These are phyloP conservation scores for Fusarium foetens DNA, from an alignment of 2,329 filamentous ascomycete species.

Conservation along the genomic window DNA sequence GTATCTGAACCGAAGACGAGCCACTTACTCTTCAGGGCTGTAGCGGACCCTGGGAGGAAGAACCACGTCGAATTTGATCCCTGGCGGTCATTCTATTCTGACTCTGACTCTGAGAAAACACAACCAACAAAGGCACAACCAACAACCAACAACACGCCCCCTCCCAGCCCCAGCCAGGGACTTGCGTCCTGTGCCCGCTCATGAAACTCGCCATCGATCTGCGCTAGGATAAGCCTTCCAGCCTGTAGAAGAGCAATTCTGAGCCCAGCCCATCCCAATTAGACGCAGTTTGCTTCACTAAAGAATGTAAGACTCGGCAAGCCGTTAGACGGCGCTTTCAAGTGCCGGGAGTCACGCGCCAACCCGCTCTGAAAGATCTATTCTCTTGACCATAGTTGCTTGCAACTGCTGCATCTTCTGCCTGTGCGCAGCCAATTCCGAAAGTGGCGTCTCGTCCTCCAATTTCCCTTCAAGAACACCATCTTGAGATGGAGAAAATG, in stretches of 20 bases:
- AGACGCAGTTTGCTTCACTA: conserved; percentile 9
- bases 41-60: neutral
- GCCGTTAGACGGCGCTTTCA: conserved; percentile 28
- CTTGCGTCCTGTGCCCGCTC: neutral
- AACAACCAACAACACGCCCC: neutral
- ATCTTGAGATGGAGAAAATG: neutral
- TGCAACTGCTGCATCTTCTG: neutral
- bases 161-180: conserved; percentile 4
- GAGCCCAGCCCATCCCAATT: neutral
- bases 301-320: conserved; percentile 20
- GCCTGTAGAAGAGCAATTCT: conserved; percentile 2
- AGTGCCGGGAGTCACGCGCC: conserved; percentile 22
- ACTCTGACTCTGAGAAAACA: neutral
- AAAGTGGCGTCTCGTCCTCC: conserved; percentile 11
- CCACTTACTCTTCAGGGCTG: conserved; percentile 15
- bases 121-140: conserved; percentile 11
- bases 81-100: neutral
- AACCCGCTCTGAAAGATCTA: conserved; percentile 11
- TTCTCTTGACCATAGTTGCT: neutral
- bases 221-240: conserved; percentile 34
- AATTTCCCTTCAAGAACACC: conserved; percentile 18
- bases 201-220: conserved; percentile 37
- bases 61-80: conserved; percentile 4
- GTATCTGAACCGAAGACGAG: neutral
- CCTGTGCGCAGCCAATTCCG: conserved; percentile 7